These are phyloP conservation scores for Botrytis porri DNA, from an alignment of 2,329 filamentous ascomycete species.

Conservation along the genomic window DNA sequence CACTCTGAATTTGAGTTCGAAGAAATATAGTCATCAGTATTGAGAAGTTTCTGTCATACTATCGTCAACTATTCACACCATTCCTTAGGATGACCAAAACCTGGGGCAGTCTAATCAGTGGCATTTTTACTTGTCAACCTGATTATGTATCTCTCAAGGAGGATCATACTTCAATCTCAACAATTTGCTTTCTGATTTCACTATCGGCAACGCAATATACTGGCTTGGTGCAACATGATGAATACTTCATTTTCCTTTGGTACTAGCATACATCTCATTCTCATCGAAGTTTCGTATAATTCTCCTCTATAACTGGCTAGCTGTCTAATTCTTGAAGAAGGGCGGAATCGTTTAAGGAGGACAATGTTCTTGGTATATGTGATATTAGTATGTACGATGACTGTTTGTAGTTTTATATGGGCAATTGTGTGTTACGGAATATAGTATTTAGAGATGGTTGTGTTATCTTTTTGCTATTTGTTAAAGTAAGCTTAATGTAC, in stretches of 20 bases:
- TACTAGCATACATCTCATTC: not conserved
- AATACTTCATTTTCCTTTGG: not conserved
- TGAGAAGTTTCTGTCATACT: not conserved
- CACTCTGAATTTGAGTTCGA: not conserved
- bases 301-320: not conserved
- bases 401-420: not conserved
- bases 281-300: not conserved
- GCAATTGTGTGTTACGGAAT: rapidly evolving
- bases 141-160: not conserved
- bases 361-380: not conserved
- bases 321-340: not conserved
- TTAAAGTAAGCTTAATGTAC: not conserved
- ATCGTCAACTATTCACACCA: not conserved
- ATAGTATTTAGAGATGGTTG: not conserved
- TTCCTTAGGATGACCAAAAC: not conserved
- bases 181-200: not conserved
- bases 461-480: not conserved
- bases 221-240: not conserved
- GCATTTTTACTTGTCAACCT: not conserved
- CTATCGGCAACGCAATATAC: not conserved
- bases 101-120: not conserved
- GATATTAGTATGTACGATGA: not conserved
- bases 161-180: not conserved
- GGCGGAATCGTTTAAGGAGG: not conserved
- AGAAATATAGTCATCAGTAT: not conserved